Conservation (phyloP, 768 basidiomycete genomes). For the Calvatia gigantea region DNA sequence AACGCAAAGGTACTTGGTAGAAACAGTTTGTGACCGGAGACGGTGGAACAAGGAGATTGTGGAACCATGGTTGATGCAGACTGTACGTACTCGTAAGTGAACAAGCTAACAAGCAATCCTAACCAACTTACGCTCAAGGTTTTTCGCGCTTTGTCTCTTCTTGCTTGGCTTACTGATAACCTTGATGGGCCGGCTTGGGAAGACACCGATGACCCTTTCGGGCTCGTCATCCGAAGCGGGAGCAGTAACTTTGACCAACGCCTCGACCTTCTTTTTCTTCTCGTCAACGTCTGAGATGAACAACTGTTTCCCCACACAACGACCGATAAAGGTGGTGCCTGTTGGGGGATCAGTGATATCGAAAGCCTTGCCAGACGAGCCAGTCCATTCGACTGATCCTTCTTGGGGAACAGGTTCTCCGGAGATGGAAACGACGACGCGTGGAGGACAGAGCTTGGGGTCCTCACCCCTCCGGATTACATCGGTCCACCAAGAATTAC, state of each 20-base stretch:
- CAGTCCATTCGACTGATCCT: slow-evolving; percentile 84
- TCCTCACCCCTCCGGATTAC: slow-evolving; percentile 71
- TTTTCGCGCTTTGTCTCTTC: slow-evolving; percentile 93
- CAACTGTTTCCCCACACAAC: slow-evolving; percentile 90
- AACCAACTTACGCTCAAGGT: slow-evolving; percentile 73
- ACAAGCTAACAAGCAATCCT: slow-evolving; percentile 14
- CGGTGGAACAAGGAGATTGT: slow-evolving; percentile 95
- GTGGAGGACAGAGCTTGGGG: slow-evolving; percentile 70
- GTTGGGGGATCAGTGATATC: slow-evolving; percentile 76
- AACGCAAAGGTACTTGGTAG: slow-evolving; percentile 93
- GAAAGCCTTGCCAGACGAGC: slow-evolving; percentile 78
- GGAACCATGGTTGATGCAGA: slow-evolving; percentile 94
- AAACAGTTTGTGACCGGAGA: slow-evolving; percentile 92
- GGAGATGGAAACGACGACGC: slow-evolving; percentile 88
- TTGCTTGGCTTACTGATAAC: slow-evolving; percentile 98
- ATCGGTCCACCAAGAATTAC: slow-evolving; percentile 93
- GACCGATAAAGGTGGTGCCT: slow-evolving; percentile 87
- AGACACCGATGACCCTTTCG: slow-evolving; percentile 82
- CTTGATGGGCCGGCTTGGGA: slow-evolving; percentile 94
- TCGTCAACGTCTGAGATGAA: slow-evolving; percentile 95
- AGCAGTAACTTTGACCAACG: slow-evolving; percentile 85
- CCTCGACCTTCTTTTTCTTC: slow-evolving; percentile 94
- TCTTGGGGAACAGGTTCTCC: slow-evolving; percentile 86
- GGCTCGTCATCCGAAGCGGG: slow-evolving; percentile 76
- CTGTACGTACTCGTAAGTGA: slow-evolving; percentile 35